Conservation (phyloP, 495 filamentous ascomycete genomes). For the Podospora comata region DNA sequence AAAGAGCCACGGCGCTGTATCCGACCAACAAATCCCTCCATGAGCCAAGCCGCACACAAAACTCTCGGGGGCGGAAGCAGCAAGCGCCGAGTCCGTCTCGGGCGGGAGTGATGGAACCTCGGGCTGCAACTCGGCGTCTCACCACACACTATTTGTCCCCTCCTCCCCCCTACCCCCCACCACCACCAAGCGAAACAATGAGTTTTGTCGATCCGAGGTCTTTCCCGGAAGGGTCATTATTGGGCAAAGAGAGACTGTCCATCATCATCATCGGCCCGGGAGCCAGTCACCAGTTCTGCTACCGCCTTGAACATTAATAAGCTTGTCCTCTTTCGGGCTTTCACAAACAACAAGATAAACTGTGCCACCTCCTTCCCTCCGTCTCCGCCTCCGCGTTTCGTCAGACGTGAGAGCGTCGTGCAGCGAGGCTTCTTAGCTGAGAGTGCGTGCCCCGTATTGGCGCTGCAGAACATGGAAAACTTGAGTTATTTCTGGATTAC, state of each 20-base stretch:
- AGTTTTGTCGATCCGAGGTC: neutral
- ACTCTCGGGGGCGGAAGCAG: slow-evolving; percentile 18
- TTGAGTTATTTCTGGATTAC: neutral
- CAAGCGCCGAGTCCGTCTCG: slow-evolving; percentile 26
- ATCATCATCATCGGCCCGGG: neutral
- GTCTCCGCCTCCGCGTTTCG: neutral
- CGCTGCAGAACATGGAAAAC: neutral
- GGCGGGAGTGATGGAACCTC: slow-evolving; percentile 7
- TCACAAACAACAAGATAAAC: neutral
- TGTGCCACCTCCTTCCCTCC: neutral
- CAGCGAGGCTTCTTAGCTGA: neutral
- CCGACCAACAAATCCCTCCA: no score
- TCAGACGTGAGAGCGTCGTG: neutral
- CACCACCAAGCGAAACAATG: neutral
- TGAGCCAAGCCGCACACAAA: neutral
- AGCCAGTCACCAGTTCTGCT: neutral
- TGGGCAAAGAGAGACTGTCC: neutral
- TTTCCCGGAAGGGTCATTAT: neutral
- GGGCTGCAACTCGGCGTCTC: neutral
- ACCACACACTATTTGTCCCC: neutral
- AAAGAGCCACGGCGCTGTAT: slow-evolving; percentile 31
- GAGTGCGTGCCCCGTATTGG: neutral
- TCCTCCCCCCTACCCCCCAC: no score
- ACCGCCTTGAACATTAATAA: no score
- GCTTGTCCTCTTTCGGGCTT: neutral